phyloP scores from a whole-genome alignment of 2,329 filamentous ascomycete genomes.

The Beauveria asiatica region DNA sequence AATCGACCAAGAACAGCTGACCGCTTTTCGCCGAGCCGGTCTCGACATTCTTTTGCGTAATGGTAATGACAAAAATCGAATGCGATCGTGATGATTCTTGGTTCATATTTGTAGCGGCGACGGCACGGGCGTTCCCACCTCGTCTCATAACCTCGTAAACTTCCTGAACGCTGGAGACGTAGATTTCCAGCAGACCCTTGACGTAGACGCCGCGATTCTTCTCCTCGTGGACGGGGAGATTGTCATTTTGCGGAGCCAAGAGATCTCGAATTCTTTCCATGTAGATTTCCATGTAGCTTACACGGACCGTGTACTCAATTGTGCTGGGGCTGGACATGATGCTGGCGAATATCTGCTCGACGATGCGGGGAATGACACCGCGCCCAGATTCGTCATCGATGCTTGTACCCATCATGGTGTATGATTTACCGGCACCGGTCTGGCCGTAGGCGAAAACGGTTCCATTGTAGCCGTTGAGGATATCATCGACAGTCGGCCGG shows the following conservation, averaged over 20 bases:
- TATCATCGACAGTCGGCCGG: constrained; percentile 90
- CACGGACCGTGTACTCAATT: constrained; percentile 97
- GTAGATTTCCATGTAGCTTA: constrained; percentile 99
- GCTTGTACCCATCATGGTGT: constrained; percentile 77
- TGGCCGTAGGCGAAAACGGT: constrained; percentile 98
- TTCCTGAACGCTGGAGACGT: constrained; percentile 90
- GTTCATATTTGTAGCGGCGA: constrained; percentile 98
- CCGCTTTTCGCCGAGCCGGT: constrained; percentile 94
- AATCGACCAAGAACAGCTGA: constrained; percentile 92
- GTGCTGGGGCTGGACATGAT: constrained; percentile 86
- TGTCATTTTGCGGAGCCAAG: constrained; percentile 86
- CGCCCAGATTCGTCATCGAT: constrained; percentile 84
- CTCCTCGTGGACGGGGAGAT: constrained; percentile 94
- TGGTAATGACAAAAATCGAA: constrained; percentile 94
- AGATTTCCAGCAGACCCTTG: constrained; percentile 88
- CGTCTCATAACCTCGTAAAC: constrained; percentile 96
- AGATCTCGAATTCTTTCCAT: constrained; percentile 98
- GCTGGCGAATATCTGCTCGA: constrained; percentile 94
- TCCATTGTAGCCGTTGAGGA: constrained; percentile 97
- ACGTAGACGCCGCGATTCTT: constrained; percentile 95
- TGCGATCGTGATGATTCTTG: constrained; percentile 96
- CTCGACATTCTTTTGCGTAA: constrained; percentile 96
- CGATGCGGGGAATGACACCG: constrained; percentile 93
- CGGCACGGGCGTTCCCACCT: constrained; percentile 81
- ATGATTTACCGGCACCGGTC: constrained; percentile 97